A percentile compares a stretch with the other conserved stretches of the same genome.
phyloP scores from a whole-genome alignment of 371 early-diverging fungal genomes.

The Aphelidium insulamus region DNA sequence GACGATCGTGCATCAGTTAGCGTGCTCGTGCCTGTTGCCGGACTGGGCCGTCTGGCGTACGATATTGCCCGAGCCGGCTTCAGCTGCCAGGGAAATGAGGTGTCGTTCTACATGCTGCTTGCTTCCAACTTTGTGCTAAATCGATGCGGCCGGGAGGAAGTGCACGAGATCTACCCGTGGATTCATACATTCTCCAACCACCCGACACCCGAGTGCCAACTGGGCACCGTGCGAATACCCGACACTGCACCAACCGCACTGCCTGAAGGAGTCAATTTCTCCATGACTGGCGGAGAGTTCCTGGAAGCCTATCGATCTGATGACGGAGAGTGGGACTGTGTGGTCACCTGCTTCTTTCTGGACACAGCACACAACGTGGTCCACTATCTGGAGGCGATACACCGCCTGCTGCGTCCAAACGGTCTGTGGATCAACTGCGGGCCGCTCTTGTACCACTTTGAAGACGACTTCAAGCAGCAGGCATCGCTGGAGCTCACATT shows the following conservation, averaged over 20 bases:
- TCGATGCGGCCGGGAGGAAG: slow-evolving; percentile 14
- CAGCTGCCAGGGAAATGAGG: slow-evolving; percentile 66
- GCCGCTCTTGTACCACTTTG: slow-evolving; percentile 80
- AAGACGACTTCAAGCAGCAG: slow-evolving; percentile 49
- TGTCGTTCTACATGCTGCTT: slow-evolving; percentile 56
- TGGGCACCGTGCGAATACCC: slow-evolving; percentile 44
- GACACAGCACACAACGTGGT: slow-evolving; percentile 84
- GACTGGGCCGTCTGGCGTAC: slow-evolving; percentile 69
- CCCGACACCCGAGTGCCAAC: slow-evolving; percentile 25
- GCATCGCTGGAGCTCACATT: slow-evolving; percentile 62
- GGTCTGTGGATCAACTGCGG: slow-evolving; percentile 93
- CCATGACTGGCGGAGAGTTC: slow-evolving; percentile 93
- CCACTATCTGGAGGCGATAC: slow-evolving; percentile 61
- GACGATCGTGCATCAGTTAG: slow-evolving; percentile 2
- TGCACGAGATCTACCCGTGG: slow-evolving; percentile 63
- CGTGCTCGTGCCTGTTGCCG: slow-evolving; percentile 71
- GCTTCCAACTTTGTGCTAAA: slow-evolving; percentile 74
- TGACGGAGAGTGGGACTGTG: slow-evolving; percentile 53
- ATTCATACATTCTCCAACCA: slow-evolving; percentile 72
- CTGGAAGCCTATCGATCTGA: slow-evolving; percentile 50
- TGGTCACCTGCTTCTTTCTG: slow-evolving; percentile 87
- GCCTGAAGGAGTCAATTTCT: slow-evolving; percentile 50
- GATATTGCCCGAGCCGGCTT: slow-evolving; percentile 52
- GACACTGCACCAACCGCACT: slow-evolving; percentile 45
- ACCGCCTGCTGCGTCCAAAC: slow-evolving; percentile 41